These are phyloP conservation scores for Acanthamoeba triangularis DNA, from an alignment of 208 protist species.

Conservation along the genomic window DNA sequence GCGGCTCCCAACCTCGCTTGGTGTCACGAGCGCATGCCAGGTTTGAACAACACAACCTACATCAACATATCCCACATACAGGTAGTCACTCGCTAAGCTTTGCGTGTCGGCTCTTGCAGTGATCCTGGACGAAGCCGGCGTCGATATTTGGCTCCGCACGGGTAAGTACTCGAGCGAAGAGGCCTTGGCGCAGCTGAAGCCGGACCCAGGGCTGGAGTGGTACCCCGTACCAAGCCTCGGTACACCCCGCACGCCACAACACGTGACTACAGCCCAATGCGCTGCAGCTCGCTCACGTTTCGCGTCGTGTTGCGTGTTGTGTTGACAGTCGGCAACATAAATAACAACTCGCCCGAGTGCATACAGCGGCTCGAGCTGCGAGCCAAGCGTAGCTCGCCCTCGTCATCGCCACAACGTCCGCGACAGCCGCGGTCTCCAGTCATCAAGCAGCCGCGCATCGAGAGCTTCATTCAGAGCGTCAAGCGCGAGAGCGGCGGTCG, in stretches of 20 bases:
- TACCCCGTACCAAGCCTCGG: slow-evolving; percentile 31
- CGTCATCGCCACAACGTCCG: background rate
- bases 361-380: slow-evolving; percentile 9
- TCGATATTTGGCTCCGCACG: slow-evolving; percentile 43
- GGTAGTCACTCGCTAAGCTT: background rate
- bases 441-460: background rate
- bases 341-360: slow-evolving; percentile 58
- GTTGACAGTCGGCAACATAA: background rate
- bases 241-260: too few species aligned
- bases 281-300: too few species aligned
- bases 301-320: background rate
- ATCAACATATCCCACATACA: too few species aligned
- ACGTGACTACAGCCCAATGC: too few species aligned
- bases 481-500: slow-evolving; percentile 8
- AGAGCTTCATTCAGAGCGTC: background rate
- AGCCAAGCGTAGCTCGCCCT: slow-evolving; percentile 1
- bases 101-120: background rate
- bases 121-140: background rate
- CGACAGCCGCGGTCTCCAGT: background rate
- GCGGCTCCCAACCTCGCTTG: slow-evolving; percentile 1
- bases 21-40: slow-evolving; percentile 73
- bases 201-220: slow-evolving; percentile 12
- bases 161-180: background rate
- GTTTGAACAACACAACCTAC: too few species aligned
- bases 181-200: slow-evolving; percentile 28